Evolutionary conservation across 495 filamentous ascomycete species (phyloP).

Genomic region (Trichoderma parareesei): DNA sequence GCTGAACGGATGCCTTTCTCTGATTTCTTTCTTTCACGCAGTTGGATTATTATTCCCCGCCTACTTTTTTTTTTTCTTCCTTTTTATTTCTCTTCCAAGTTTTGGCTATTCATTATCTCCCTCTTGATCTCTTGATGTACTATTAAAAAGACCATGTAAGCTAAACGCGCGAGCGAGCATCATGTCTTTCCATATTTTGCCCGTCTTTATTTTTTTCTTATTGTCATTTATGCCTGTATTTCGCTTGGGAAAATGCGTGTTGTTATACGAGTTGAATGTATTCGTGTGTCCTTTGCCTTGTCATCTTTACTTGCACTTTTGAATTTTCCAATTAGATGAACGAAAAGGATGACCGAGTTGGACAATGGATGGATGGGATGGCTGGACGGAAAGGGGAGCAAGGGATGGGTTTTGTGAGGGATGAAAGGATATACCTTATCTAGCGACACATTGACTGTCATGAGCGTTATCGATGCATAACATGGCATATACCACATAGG

Average conservation of each 20-base stretch:
- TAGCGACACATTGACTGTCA: not conserved
- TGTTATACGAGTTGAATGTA: not conserved
- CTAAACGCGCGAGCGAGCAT: not conserved
- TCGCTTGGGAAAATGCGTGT: not conserved
- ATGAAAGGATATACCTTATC: too few relatives aligned
- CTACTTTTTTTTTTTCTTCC: not conserved
- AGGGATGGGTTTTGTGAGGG: not conserved
- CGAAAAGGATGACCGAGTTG: not conserved
- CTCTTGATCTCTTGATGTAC: not conserved
- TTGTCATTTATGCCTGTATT: not conserved
- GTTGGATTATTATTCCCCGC: too few relatives aligned
- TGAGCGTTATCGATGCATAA: not conserved
- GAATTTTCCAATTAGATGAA: too few relatives aligned
- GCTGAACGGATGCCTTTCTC: too few relatives aligned
- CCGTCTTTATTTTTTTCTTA: not conserved
- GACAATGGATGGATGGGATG: not conserved
- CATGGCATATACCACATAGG: constrained; percentile 1
- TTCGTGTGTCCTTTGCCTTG: not conserved
- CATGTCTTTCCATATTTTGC: not conserved
- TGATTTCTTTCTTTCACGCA: too few relatives aligned
- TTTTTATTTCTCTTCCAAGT: too few relatives aligned
- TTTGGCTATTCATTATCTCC: not conserved
- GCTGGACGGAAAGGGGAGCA: not conserved
- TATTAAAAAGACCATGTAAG: constrained; percentile 4
- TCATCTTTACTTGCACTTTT: too few relatives aligned